Evolutionary conservation across 768 basidiomycete genomes (phyloP).

Genomic region (Leucosporidium yakuticum): DNA sequence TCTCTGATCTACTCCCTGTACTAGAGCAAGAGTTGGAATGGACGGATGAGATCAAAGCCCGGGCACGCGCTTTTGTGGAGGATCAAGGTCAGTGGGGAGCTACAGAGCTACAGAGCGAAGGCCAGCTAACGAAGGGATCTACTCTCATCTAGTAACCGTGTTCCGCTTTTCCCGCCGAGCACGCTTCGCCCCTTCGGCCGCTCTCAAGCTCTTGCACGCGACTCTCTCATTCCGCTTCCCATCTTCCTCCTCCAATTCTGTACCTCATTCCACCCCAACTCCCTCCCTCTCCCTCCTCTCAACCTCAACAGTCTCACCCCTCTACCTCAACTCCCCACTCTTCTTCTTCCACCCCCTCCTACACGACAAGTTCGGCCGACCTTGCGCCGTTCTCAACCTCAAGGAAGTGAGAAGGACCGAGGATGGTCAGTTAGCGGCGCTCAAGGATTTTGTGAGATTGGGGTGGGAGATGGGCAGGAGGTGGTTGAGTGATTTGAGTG

Average conservation of each 20-base stretch:
- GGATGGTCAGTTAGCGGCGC: conserved; percentile 32
- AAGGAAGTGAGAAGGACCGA: conserved; percentile 27
- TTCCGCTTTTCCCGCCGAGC: conserved; percentile 38
- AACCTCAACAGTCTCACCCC: conserved; percentile 12
- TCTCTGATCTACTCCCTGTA: conserved; percentile 6
- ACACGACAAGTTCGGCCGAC: conserved; percentile 34
- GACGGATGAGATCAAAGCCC: not conserved
- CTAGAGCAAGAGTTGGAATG: conserved; percentile 13
- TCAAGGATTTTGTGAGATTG: conserved; percentile 35
- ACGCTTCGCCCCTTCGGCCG: conserved; percentile 19
- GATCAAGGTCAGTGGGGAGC: conserved; percentile 14
- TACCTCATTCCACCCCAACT: no score
- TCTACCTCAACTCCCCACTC: conserved; percentile 29
- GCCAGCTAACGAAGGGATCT: not conserved
- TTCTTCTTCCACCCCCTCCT: conserved; percentile 38
- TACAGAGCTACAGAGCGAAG: not conserved
- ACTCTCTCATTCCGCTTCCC: conserved; percentile 32
- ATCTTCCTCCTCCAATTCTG: no score
- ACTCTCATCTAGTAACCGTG: conserved; percentile 23
- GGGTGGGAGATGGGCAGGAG: conserved; percentile 33
- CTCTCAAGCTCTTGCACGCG: conserved; percentile 30
- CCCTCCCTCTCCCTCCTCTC: conserved; percentile 21
- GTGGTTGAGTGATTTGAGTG: conserved; percentile 31
- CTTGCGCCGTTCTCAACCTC: conserved; percentile 34
- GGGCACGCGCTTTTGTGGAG: conserved; percentile 7